A percentile compares a stretch with the other conserved stretches of the same genome.
phyloP scores from a whole-genome alignment of 2,329 filamentous ascomycete species.

The Cytospora piceae region DNA sequence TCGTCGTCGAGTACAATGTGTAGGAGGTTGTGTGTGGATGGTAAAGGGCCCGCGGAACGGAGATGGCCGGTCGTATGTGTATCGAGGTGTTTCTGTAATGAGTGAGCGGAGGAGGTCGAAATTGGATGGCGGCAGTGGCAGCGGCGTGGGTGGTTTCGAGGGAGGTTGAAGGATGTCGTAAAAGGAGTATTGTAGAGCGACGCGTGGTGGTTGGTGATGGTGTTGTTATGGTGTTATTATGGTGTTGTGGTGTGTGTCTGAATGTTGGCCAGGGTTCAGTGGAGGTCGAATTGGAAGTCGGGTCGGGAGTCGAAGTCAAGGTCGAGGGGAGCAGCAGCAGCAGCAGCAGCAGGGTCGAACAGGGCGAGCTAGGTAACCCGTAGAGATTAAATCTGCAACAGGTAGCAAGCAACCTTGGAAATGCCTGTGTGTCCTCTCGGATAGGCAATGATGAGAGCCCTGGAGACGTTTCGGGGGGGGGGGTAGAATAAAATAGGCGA shows the following conservation, averaged over 20 bases:
- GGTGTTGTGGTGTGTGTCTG: no score
- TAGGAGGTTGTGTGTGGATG: not conserved
- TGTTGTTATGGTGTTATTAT: no score
- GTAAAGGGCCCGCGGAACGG: not conserved
- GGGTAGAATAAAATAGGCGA: not conserved
- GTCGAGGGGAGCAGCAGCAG: no score
- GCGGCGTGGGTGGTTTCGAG: not conserved
- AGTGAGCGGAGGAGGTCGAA: not conserved
- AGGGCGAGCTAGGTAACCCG: no score
- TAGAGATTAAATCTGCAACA: no score
- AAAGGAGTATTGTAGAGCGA: not conserved
- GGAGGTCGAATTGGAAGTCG: no score
- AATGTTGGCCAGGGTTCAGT: no score
- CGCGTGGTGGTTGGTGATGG: no score
- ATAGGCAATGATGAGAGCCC: not conserved
- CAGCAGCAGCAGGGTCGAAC: no score
- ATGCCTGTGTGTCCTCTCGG: not conserved
- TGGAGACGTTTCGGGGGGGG: not conserved
- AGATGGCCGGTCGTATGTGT: not conserved
- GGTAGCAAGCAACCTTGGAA: no score
- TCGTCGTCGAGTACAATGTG: not conserved
- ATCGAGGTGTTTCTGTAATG: not conserved
- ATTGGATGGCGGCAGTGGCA: not conserved
- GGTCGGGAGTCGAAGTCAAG: no score
- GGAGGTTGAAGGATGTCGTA: not conserved